A percentile compares a stretch with the other conserved stretches of the same genome.
phyloP scores from a whole-genome alignment of 768 basidiomycete species.

The Lactarius deliciosus region DNA sequence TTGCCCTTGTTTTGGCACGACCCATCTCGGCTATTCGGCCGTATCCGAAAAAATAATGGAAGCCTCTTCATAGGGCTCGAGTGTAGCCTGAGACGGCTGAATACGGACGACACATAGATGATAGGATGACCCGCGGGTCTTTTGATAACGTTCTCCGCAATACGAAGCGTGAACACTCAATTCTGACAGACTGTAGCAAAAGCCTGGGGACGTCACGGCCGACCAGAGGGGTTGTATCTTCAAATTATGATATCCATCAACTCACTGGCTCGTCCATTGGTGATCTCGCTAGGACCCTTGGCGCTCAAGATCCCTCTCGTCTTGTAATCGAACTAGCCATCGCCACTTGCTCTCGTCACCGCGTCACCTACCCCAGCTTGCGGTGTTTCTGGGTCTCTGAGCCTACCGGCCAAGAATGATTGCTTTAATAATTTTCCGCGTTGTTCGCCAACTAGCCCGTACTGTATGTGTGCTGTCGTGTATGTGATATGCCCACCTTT shows the following conservation, averaged over 20 bases:
- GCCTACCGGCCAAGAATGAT: neutral
- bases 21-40: neutral
- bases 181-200: neutral
- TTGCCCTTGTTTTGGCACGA: neutral
- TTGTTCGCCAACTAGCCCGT: neutral
- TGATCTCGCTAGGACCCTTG: neutral
- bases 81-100: too few species aligned
- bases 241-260: too few species aligned
- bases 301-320: neutral
- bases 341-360: neutral
- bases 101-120: too few species aligned
- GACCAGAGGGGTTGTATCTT: neutral
- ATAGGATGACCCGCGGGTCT: too few species aligned
- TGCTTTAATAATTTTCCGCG: neutral
- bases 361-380: neutral
- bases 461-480: neutral
- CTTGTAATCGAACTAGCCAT: neutral
- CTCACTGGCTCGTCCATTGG: slow-evolving; percentile 1
- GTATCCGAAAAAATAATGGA: neutral
- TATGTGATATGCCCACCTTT: too few species aligned
- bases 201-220: too few species aligned
- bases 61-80: too few species aligned
- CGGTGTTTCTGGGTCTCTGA: neutral
- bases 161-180: neutral
- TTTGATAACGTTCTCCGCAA: too few species aligned